phyloP scores from a whole-genome alignment of 805 yeast species.

The Candida ponderosae region DNA sequence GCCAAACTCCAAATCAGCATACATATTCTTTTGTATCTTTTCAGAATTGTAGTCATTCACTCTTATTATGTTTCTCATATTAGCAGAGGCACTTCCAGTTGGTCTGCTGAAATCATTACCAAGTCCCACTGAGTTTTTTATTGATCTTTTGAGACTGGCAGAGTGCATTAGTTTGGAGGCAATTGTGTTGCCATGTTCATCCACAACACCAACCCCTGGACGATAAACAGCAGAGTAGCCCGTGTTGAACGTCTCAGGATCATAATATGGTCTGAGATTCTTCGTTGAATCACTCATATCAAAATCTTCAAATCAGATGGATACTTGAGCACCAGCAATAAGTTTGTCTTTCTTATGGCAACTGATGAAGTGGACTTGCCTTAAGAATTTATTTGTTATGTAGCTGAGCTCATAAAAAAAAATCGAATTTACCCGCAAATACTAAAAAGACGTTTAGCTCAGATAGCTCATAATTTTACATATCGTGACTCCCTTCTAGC shows the following conservation, averaged over 20 bases:
- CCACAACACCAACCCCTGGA: slow-evolving; percentile 56
- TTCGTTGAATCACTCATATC: slow-evolving; percentile 2
- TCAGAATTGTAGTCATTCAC: slow-evolving; percentile 14
- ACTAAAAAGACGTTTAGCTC: too few species aligned
- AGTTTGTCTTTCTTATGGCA: too few species aligned
- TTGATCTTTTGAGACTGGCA: slow-evolving; percentile 9
- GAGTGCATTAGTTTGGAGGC: slow-evolving; percentile 29
- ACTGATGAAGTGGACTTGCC: too few species aligned
- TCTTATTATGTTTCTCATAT: slow-evolving; percentile 14
- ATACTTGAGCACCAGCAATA: too few species aligned
- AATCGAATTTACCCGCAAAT: too few species aligned
- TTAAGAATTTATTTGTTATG: too few species aligned
- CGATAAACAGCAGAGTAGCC: slow-evolving; percentile 53
- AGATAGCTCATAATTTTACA: too few species aligned
- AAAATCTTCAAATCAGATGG: too few species aligned
- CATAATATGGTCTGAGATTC: slow-evolving; percentile 57
- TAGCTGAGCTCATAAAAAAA: too few species aligned
- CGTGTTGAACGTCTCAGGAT: slow-evolving; percentile 58
- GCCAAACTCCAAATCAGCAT: slow-evolving; percentile 48
- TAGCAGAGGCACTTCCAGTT: background rate
- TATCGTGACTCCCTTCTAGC: too few species aligned
- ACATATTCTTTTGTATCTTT: slow-evolving; percentile 18
- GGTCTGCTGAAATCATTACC: slow-evolving; percentile 4
- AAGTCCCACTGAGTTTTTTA: slow-evolving; percentile 6
- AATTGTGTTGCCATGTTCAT: slow-evolving; percentile 32